Base-by-base conservation (phyloP, 2,329 filamentous ascomycete genomes). In the Trichoderma asperellum region DNA sequence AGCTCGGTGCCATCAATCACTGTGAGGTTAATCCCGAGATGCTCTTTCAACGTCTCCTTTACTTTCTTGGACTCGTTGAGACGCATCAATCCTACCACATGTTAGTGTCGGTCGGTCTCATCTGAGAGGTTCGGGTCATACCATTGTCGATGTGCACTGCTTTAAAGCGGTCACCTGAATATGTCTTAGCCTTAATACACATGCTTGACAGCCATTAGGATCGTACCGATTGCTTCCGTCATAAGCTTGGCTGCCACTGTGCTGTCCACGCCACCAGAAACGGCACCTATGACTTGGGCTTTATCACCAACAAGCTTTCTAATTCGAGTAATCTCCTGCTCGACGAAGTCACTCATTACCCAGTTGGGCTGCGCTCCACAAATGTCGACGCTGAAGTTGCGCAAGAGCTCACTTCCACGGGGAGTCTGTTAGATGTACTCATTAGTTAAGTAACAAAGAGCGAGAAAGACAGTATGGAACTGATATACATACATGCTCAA, bases 11-110 rank as follows among this genome's bases (percentile, higher is more conserved):
- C 94, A 77, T 97, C 92, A 2, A 96, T 88, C 34, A 98, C 91
- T 0, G 92, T 97, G 2, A 98, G 85, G 79, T 97, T 95, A 80
- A 98, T 96, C 2, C 92, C 92, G 0, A 98, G 87, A 73, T 96
- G 89, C 76, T 94, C 80, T 1, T 86, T 85, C 2, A 97, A 86
- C 0, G 89, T 94, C 79, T 94, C 84, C 80, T 96, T 90, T 63
- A 98, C 96, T 75, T 90, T 85, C 73, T 90, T 83, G 73, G 91
- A 94, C 80, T 98, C 96, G 76, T 97, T 90, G 37, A 96, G 84
- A 49, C 96, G 89, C 86, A 99, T 90, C 10, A 52, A 29, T 47
- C 43, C 43, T 47, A 47, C 8, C 8, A 47, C n/a, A 47, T 47
- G 37, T 47, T 47, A 47, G 43, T n/a, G 43, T 47, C n/a, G 18